Evolutionary conservation across 1,284 basidiomycete species (phyloP).

Genomic region (Moesziomyces sp.): DNA sequence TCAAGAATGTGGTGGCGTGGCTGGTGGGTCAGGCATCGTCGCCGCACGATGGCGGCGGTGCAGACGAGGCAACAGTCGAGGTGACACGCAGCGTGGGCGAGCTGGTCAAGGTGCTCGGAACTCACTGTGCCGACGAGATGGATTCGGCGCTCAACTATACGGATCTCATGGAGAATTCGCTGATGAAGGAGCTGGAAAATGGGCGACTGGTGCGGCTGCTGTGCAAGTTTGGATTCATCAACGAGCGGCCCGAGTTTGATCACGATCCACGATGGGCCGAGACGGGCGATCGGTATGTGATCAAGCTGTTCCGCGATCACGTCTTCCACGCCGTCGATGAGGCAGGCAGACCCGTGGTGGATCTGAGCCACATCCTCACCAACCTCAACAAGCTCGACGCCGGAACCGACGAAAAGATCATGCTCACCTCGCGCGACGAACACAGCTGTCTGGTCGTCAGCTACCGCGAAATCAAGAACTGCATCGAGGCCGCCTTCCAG

Average conservation of each 20-base stretch:
- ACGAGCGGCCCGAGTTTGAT: slow-evolving; percentile 97
- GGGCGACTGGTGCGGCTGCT: slow-evolving; percentile 89
- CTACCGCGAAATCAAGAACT: slow-evolving; percentile 78
- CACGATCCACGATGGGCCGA: slow-evolving; percentile 96
- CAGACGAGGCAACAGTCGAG: slow-evolving; percentile 11
- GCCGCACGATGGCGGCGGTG: slow-evolving; percentile 9
- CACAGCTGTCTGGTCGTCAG: slow-evolving; percentile 95
- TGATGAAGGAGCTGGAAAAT: slow-evolving; percentile 94
- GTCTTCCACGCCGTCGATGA: slow-evolving; percentile 98
- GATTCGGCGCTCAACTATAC: slow-evolving; percentile 81
- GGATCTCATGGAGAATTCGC: slow-evolving; percentile 84
- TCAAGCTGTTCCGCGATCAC: slow-evolving; percentile 97
- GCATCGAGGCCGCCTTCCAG: slow-evolving; percentile 61
- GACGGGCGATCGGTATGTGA: slow-evolving; percentile 95
- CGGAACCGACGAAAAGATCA: slow-evolving; percentile 90
- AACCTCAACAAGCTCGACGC: slow-evolving; percentile 78
- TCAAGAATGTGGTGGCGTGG: slow-evolving; percentile 83
- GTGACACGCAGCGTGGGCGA: slow-evolving; percentile 77
- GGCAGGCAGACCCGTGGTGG: slow-evolving; percentile 86
- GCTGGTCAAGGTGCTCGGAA: slow-evolving; percentile 81
- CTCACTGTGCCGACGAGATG: slow-evolving; percentile 80
- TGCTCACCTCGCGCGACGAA: slow-evolving; percentile 92
- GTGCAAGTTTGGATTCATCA: slow-evolving; percentile 96
- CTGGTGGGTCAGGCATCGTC: slow-evolving; percentile 72
- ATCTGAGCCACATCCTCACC: slow-evolving; percentile 70